phyloP scores from a whole-genome alignment of 1,284 basidiomycete species.

The Trametes pubescens region DNA sequence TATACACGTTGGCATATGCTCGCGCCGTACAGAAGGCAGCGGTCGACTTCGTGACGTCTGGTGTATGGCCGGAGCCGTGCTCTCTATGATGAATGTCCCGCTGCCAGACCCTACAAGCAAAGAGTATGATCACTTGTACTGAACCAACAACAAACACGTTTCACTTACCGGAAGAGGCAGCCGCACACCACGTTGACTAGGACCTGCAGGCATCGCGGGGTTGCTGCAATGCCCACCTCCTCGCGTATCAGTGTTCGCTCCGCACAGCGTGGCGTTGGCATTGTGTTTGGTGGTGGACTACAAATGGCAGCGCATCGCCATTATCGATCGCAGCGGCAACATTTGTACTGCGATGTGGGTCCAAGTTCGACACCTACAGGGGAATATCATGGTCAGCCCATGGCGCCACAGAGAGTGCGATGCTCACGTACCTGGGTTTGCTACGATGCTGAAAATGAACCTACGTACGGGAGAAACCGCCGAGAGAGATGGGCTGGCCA shows the following conservation, averaged over 20 bases:
- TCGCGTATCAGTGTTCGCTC: slow-evolving; percentile 4
- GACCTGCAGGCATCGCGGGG: not conserved
- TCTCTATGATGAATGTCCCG: no score
- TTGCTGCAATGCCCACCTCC: not conserved
- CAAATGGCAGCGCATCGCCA: not conserved
- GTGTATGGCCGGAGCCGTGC: not conserved
- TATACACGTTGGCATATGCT: no score
- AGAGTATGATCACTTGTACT: not conserved
- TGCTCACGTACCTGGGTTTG: not conserved
- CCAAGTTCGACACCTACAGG: not conserved
- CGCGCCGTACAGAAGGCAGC: no score
- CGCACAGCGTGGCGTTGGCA: not conserved
- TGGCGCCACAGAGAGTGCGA: not conserved
- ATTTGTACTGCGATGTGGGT: not conserved
- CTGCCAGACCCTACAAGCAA: no score
- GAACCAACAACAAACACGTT: not conserved
- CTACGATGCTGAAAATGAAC: not conserved
- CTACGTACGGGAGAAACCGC: no score
- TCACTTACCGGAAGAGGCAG: not conserved
- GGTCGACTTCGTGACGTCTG: not conserved
- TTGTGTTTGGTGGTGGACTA: not conserved
- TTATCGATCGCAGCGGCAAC: not conserved
- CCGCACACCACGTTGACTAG: not conserved
- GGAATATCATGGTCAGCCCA: not conserved
- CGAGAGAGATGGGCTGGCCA: no score